phyloP scores from a whole-genome alignment of 257 asterid species.

The Avicennia marina region DNA sequence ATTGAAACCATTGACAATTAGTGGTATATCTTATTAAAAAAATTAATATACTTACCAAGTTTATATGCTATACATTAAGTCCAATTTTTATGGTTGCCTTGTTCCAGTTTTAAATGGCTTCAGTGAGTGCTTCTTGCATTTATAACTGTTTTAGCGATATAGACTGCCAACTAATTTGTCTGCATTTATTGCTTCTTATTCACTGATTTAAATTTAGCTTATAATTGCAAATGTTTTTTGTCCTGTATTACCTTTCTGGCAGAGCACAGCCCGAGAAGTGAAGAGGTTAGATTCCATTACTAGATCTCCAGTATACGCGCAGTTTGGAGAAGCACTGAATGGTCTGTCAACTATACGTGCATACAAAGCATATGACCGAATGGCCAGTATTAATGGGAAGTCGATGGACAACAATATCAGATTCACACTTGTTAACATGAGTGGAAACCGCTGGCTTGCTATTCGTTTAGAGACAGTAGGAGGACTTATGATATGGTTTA shows the following conservation, averaged over 20 bases:
- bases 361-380: slow-evolving; percentile 89
- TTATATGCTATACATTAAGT: no score
- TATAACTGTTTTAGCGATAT: no score
- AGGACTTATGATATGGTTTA: slow-evolving; percentile 94
- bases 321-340: slow-evolving; percentile 91
- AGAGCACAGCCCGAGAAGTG: slow-evolving; percentile 98
- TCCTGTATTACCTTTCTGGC: slow-evolving; percentile 25
- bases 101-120: background rate
- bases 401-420: slow-evolving; percentile 89
- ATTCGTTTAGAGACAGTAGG: slow-evolving; percentile 91
- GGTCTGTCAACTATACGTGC: slow-evolving; percentile 93
- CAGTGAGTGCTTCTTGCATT: background rate
- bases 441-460: slow-evolving; percentile 96
- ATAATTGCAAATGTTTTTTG: no score
- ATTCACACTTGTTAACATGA: slow-evolving; percentile 82
- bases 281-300: slow-evolving; percentile 87
- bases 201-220: no score
- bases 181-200: no score
- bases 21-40: no score
- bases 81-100: background rate
- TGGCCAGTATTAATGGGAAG: slow-evolving; percentile 79
- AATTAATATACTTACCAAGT: no score
- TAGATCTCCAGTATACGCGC: slow-evolving; percentile 98
- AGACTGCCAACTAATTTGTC: no score
- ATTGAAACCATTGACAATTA: no score